A percentile compares a stretch with the other conserved stretches of the same genome.
These are phyloP conservation scores for Acorus calamus DNA, from an alignment of 106 monocot genomes.

Conservation along the genomic window DNA sequence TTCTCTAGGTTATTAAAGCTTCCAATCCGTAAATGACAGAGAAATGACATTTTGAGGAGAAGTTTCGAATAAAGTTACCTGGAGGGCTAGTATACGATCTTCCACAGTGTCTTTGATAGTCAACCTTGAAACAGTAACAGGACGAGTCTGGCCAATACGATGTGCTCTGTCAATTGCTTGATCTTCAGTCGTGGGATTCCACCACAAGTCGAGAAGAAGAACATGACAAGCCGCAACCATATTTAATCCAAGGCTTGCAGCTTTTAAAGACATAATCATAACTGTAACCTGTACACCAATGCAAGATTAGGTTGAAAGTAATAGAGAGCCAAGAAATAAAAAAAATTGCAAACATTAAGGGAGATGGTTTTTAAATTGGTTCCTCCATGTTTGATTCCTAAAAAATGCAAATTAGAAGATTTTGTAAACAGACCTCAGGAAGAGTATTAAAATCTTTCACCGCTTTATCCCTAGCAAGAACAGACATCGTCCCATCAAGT, in stretches of 20 bases:
- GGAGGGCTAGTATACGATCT: conserved; percentile 79
- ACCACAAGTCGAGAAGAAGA: conserved; percentile 84
- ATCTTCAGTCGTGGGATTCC: conserved; percentile 98
- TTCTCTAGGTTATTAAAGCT: too few relatives aligned
- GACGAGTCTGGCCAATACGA: conserved; percentile 87
- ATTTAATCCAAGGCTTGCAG: conserved; percentile 90
- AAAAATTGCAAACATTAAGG: too few relatives aligned
- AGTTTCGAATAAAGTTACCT: conserved; percentile 32
- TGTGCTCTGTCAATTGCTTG: conserved; percentile 97
- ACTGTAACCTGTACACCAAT: conserved; percentile 53
- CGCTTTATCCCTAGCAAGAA: conserved; percentile 77
- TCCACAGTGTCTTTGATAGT: conserved; percentile 77
- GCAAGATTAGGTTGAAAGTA: too few relatives aligned
- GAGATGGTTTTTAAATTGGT: too few relatives aligned
- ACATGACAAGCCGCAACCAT: conserved; percentile 95
- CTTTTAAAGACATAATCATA: conserved; percentile 96
- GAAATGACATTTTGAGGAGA: too few relatives aligned
- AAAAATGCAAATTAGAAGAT: too few relatives aligned
- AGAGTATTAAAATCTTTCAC: conserved; percentile 81
- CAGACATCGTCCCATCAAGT: conserved; percentile 91
- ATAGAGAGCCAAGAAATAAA: too few relatives aligned
- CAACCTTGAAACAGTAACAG: conserved; percentile 81
- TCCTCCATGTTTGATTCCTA: too few relatives aligned
- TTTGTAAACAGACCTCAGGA: conserved; percentile 51
- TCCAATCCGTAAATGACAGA: too few relatives aligned